Percentiles rank a stretch among this genome's conserved stretches.
phyloP scores from a whole-genome alignment of 2,329 filamentous ascomycete genomes.

The Pseudocercospora fijiensis region DNA sequence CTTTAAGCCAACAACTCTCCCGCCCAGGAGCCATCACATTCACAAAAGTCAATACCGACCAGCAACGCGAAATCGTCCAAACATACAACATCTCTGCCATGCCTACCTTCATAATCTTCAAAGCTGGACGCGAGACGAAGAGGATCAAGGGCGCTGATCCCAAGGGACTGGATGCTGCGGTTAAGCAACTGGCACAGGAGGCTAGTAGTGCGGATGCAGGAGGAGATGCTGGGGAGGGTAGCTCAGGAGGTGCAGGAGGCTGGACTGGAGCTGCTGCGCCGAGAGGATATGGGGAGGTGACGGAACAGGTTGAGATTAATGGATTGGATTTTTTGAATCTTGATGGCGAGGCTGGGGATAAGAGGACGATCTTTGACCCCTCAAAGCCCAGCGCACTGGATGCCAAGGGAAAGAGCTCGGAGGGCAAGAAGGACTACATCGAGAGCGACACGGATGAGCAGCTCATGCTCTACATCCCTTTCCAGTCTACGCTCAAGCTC shows the following conservation, averaged over 20 bases:
- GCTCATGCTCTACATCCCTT: slow-evolving; percentile 87
- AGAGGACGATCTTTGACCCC: slow-evolving; percentile 69
- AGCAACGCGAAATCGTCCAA: slow-evolving; percentile 69
- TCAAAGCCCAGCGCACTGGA: slow-evolving; percentile 64
- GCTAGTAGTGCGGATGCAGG: slow-evolving; percentile 46
- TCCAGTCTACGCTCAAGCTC: slow-evolving; percentile 83
- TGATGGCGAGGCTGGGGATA: slow-evolving; percentile 71
- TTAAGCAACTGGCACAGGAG: slow-evolving; percentile 70
- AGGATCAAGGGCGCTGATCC: slow-evolving; percentile 64
- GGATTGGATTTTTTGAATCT: slow-evolving; percentile 86
- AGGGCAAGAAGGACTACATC: slow-evolving; percentile 72
- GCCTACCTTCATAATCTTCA: slow-evolving; percentile 82
- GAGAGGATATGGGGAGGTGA: slow-evolving; percentile 79
- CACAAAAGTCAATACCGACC: slow-evolving; percentile 80
- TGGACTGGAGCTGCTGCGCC: slow-evolving; percentile 78
- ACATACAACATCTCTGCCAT: slow-evolving; percentile 74
- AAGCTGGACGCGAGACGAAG: slow-evolving; percentile 40
- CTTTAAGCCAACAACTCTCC: slow-evolving; percentile 69
- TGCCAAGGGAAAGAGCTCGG: slow-evolving; percentile 54
- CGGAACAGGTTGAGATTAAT: slow-evolving; percentile 73
- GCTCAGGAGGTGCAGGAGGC: slow-evolving; percentile 36
- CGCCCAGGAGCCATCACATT: slow-evolving; percentile 74
- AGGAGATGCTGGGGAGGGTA: slow-evolving; percentile 46
- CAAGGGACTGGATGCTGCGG: slow-evolving; percentile 65
- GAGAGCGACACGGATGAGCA: slow-evolving; percentile 98